These are phyloP conservation scores for Sanghuangporus sanghuang DNA, from an alignment of 1,284 basidiomycete species.

Conservation along the genomic window DNA sequence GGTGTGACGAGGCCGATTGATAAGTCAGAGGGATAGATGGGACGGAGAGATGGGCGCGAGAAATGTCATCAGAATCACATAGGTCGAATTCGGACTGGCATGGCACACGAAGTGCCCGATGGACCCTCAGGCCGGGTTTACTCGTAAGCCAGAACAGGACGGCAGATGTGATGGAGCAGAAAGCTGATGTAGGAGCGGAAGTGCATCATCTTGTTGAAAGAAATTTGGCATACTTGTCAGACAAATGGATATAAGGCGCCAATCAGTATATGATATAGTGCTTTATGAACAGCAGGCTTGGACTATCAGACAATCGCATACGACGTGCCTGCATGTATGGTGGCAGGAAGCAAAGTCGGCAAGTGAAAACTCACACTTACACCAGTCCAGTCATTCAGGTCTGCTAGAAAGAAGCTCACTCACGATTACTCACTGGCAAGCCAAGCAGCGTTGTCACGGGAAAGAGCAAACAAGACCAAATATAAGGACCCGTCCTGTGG, in stretches of 20 bases:
- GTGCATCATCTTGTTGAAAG: not conserved
- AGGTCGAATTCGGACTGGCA: not conserved
- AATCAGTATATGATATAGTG: not conserved
- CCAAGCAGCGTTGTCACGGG: not conserved
- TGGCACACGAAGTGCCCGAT: slow-evolving; percentile 1
- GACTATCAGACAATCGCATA: not conserved
- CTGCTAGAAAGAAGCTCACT: not conserved
- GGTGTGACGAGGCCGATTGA: slow-evolving; percentile 4
- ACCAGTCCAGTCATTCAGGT: not conserved
- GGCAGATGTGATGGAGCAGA: not conserved
- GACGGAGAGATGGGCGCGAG: not conserved
- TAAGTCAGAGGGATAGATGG: not conserved
- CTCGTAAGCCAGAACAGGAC: not conserved
- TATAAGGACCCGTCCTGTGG: not conserved
- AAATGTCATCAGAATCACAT: not conserved
- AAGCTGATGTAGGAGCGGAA: slow-evolving; percentile 3
- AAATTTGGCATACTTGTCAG: not conserved
- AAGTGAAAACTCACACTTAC: not conserved
- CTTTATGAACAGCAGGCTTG: not conserved
- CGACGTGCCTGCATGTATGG: not conserved
- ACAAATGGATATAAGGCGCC: not conserved
- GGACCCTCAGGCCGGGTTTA: not conserved
- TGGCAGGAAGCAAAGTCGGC: not conserved
- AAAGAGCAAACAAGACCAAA: not conserved
- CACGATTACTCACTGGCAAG: not conserved